phyloP scores from a whole-genome alignment of 2,329 filamentous ascomycete genomes.

The Fusarium subtropicale region DNA sequence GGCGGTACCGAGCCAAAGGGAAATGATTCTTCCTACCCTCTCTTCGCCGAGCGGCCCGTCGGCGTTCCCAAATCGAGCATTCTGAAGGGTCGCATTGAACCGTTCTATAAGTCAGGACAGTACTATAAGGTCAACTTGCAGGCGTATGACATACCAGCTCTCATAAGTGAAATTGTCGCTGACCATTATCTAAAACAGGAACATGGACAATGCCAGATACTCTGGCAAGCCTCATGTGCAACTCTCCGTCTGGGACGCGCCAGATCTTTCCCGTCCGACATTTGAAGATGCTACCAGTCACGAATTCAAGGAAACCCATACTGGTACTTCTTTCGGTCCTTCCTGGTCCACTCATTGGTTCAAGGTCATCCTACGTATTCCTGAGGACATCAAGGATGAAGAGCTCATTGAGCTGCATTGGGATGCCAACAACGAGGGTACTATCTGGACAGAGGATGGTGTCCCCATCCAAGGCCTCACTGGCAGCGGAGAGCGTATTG shows the following conservation, averaged over 20 bases:
- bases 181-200: conserved; percentile 45
- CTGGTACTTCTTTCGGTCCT: conserved; percentile 87
- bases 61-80: conserved; percentile 87
- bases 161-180: not conserved
- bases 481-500: conserved; percentile 85
- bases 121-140: conserved; percentile 80
- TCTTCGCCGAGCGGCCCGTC: conserved; percentile 64
- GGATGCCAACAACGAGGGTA: conserved; percentile 94
- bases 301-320: conserved; percentile 77
- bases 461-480: conserved; percentile 91
- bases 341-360: conserved; percentile 99
- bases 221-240: conserved; percentile 82
- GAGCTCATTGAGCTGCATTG: conserved; percentile 94
- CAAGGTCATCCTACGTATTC: conserved; percentile 82
- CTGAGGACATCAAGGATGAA: conserved; percentile 76
- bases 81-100: conserved; percentile 83
- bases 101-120: conserved; percentile 84
- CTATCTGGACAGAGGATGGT: conserved; percentile 93
- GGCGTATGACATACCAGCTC: conserved; percentile 65
- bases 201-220: conserved; percentile 55
- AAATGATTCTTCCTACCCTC: conserved; percentile 61
- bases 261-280: conserved; percentile 79
- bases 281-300: conserved; percentile 86
- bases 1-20: conserved; percentile 60
- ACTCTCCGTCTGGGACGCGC: conserved; percentile 87